These are phyloP conservation scores for Pythium vanterpoolii DNA, from an alignment of 352 stramenopile genomes.

Conservation along the genomic window DNA sequence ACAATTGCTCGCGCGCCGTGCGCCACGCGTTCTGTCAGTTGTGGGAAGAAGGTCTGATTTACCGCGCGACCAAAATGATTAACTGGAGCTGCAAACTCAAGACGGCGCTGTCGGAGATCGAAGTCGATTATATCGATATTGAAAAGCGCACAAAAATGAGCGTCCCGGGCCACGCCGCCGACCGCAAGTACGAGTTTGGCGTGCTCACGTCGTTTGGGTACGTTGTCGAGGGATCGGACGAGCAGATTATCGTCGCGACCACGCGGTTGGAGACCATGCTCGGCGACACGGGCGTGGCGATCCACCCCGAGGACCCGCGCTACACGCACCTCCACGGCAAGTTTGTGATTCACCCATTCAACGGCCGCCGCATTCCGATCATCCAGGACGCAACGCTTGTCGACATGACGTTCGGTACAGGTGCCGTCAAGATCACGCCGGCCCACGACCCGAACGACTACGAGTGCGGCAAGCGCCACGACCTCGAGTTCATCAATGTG, in stretches of 20 bases:
- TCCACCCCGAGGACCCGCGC: slow-evolving; percentile 98
- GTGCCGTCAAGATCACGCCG: slow-evolving; percentile 99
- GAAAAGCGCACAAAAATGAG: slow-evolving; percentile 94
- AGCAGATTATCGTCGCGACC: slow-evolving; percentile 83
- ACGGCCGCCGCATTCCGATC: slow-evolving; percentile 96
- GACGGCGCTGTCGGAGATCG: slow-evolving; percentile 94
- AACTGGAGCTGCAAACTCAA: slow-evolving; percentile 99
- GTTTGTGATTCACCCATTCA: slow-evolving; percentile 98
- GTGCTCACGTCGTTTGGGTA: slow-evolving; percentile 98
- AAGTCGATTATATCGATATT: slow-evolving; percentile 99
- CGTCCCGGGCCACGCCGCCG: slow-evolving; percentile 95
- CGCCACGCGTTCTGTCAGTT: slow-evolving; percentile 96
- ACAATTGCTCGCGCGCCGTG: slow-evolving; percentile 96
- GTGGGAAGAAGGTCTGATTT: slow-evolving; percentile 94
- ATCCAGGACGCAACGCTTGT: slow-evolving; percentile 95
- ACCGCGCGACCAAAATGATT: slow-evolving; percentile 97
- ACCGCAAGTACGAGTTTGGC: slow-evolving; percentile 99
- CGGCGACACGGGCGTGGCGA: slow-evolving; percentile 96
- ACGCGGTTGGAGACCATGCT: slow-evolving; percentile 99
- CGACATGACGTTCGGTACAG: slow-evolving; percentile 98
- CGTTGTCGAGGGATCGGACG: slow-evolving; percentile 88
- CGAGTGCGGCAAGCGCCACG: slow-evolving; percentile 95
- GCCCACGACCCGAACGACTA: slow-evolving; percentile 99
- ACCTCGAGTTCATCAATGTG: slow-evolving; percentile 98
- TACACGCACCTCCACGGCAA: slow-evolving; percentile 99